These are phyloP conservation scores for Picea glauca DNA, from an alignment of 75 land plant genomes.

Conservation along the genomic window DNA sequence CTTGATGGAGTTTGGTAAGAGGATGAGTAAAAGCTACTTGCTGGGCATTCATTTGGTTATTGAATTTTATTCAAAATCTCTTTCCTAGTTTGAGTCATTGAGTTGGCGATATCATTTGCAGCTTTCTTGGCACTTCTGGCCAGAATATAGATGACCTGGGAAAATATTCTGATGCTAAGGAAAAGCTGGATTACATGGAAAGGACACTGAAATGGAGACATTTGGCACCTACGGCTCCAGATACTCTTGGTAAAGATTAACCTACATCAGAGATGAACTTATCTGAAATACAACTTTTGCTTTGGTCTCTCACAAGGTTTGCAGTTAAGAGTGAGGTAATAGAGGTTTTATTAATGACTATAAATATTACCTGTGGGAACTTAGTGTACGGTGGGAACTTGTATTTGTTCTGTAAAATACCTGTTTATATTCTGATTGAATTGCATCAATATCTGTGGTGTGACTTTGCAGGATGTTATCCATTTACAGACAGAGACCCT, in stretches of 20 bases:
- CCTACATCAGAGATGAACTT: not conserved
- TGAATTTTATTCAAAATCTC: not conserved
- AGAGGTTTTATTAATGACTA: not conserved
- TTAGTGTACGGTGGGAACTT: not conserved
- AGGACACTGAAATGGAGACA: constrained; percentile 95
- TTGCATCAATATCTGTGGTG: not conserved
- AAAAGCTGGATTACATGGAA: constrained; percentile 83
- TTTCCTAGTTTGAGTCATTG: not conserved
- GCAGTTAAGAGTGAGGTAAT: not conserved
- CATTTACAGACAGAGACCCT: constrained; percentile 93
- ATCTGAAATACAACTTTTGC: not conserved
- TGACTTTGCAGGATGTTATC: constrained; percentile 86
- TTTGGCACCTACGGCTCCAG: constrained; percentile 96
- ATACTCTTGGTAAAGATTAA: constrained; percentile 77
- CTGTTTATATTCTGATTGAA: constrained; percentile 1
- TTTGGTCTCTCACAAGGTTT: not conserved
- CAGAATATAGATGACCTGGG: constrained; percentile 94
- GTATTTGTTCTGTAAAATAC: constrained; percentile 9
- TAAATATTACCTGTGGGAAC: not conserved
- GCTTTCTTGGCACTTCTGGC: constrained; percentile 97
- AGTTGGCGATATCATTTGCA: constrained; percentile 13
- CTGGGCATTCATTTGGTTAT: not conserved
- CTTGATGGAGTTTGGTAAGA: constrained; percentile 80
- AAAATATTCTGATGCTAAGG: constrained; percentile 81
- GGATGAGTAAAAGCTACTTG: constrained; percentile 7